Evolutionary conservation across 331 rosid genomes (phyloP), one percentile per base, ranked within the genome.

Genomic region (Rhamnella rubrinervis): DNA sequence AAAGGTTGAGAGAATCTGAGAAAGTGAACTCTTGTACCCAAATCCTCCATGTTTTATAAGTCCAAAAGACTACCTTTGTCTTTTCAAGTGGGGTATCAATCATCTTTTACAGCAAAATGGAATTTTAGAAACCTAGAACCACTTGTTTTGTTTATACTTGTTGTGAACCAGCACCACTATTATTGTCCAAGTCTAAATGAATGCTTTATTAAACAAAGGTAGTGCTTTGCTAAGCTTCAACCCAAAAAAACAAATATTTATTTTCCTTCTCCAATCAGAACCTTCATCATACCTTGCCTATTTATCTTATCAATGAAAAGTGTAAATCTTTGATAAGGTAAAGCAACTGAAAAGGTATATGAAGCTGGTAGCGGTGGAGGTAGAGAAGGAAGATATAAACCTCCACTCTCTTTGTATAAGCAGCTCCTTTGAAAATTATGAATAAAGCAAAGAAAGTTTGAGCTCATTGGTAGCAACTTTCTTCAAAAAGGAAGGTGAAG

Each of bases 51-150:
- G 65, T 52, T 79, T 79, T 62, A 3, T 56, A 70, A 62, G 66
- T 73, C 74, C 57, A 52, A 84, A 73, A 80, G 84, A 67, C 50
- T 59, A 72, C 65, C 85, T 84, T 81, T 87, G 87, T 89, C 88
- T 65, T 76, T 67, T 65, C 37, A 50, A 81, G 53, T 65, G 76
- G 83, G 79, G 81, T 47, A 80, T 77, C 79, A 55, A 52, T 38
- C 1, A 11, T 61, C 65, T 40, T 66, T 68, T 67, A 74, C 58
- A 61, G 62, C 60, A 37, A 44, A 55, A 26, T 60, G 75, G 80
- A 84, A 79, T 77, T 79, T 80, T 71, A 44, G 35, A 60, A 82
- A 80, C 73, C 53, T 79, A 40, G 20, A 52, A 65, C 74, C 63
- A 9, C n/a, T 74, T 64, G 51, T 63, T 28, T 69, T 61, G 59